These are phyloP conservation scores for Heterobasidion irregulare DNA, from an alignment of 1,284 basidiomycete genomes.

Conservation along the genomic window DNA sequence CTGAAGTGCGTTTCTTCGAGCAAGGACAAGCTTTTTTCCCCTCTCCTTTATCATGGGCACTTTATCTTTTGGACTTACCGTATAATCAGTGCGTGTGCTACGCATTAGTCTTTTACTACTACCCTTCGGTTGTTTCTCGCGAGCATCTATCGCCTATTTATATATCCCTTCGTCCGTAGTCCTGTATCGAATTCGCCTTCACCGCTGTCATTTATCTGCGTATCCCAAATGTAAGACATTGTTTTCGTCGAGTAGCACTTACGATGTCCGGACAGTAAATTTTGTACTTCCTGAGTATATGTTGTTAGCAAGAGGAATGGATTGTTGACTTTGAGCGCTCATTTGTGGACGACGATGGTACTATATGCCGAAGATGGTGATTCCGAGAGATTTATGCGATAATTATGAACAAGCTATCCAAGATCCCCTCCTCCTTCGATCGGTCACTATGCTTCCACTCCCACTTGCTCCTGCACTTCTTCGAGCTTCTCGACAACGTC, in stretches of 20 bases:
- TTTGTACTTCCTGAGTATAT: not conserved
- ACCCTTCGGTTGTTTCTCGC: constrained; percentile 7
- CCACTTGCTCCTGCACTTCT: constrained; percentile 19
- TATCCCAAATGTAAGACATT: constrained; percentile 2
- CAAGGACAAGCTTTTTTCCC: constrained; percentile 1
- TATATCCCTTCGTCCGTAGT: constrained; percentile 7
- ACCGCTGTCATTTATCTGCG: constrained; percentile 6
- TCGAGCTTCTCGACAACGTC: constrained; percentile 40
- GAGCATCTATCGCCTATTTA: constrained; percentile 13
- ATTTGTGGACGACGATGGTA: too few relatives aligned
- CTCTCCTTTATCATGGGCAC: constrained; percentile 7
- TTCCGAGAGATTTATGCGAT: not conserved
- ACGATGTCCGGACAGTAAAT: not conserved
- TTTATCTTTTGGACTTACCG: constrained; percentile 9
- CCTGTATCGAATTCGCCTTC: constrained; percentile 12
- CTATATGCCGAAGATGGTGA: not conserved
- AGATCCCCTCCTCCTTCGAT: not conserved
- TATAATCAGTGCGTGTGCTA: constrained; percentile 6
- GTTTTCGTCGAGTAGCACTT: not conserved
- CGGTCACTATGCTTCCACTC: constrained; percentile 11
- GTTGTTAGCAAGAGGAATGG: not conserved
- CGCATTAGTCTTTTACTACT: constrained; percentile 8
- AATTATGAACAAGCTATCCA: not conserved
- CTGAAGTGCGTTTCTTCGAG: constrained; percentile 7
- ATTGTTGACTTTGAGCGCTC: too few relatives aligned